These are phyloP conservation scores for Arctium lappa DNA, from an alignment of 129 eudicot species.

Conservation along the genomic window DNA sequence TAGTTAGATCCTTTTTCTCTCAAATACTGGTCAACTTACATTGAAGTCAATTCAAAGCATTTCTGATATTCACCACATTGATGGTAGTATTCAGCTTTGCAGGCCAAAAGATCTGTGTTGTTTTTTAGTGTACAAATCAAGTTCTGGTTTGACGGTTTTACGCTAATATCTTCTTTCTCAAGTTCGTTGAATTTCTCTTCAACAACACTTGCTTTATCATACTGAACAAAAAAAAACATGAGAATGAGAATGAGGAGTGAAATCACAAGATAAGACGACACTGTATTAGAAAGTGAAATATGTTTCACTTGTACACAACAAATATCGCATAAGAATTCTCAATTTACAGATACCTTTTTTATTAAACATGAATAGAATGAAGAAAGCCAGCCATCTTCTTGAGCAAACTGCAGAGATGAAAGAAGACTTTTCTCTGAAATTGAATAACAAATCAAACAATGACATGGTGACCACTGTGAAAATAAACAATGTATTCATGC, in stretches of 20 bases:
- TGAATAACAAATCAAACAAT: conserved; percentile 26
- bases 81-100: conserved; percentile 97
- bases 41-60: conserved; percentile 89
- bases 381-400: conserved; percentile 89
- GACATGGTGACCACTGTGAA: conserved; percentile 18
- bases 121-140: conserved; percentile 61
- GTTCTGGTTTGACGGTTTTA: conserved; percentile 49
- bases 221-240: conserved; percentile 40
- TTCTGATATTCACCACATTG: conserved; percentile 97
- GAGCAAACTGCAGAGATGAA: conserved; percentile 75
- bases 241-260: neutral
- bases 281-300: neutral
- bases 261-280: neutral
- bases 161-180: conserved; percentile 63
- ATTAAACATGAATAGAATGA: conserved; percentile 86
- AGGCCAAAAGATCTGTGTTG: conserved; percentile 94
- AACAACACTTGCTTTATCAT: conserved; percentile 66
- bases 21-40: conserved; percentile 45
- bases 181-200: conserved; percentile 78
- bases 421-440: conserved; percentile 73
- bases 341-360: conserved; percentile 58
- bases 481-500: neutral
- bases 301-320: neutral
- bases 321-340: neutral
- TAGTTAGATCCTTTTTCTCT: neutral